Conservation (phyloP, 345 rosid species). For the Gossypium herbaceum region DNA sequence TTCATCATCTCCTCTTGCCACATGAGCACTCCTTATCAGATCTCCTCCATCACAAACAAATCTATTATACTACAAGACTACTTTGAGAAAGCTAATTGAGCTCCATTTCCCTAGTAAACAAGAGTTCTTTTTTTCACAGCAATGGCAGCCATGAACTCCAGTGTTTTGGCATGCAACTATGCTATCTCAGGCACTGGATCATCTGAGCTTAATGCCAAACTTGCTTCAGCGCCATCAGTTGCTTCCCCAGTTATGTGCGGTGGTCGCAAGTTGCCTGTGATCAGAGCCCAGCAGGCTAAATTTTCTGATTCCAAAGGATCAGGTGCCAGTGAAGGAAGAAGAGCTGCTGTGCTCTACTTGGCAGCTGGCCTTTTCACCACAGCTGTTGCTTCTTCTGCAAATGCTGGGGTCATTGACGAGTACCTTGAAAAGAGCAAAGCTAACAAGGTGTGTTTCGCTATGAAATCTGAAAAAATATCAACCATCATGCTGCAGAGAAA, state of each 20-base stretch:
- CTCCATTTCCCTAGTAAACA: background rate
- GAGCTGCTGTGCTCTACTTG: constrained; percentile 61
- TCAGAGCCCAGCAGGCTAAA: constrained; percentile 51
- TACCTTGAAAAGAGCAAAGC: constrained; percentile 96
- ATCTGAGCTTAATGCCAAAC: constrained; percentile 59
- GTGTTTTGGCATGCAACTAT: constrained; percentile 80
- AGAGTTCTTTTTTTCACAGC: background rate
- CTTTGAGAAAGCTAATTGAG: background rate
- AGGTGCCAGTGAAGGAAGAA: constrained; percentile 50
- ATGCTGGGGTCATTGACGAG: constrained; percentile 80
- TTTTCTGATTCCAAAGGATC: constrained; percentile 29
- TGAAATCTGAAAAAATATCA: background rate
- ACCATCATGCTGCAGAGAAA: background rate
- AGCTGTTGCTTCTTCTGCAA: constrained; percentile 62
- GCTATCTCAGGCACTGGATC: constrained; percentile 59
- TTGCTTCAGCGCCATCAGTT: constrained; percentile 35
- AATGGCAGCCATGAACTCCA: constrained; percentile 84
- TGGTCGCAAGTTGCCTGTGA: constrained; percentile 45
- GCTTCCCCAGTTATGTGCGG: constrained; percentile 35
- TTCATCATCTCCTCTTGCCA: constrained; percentile 40
- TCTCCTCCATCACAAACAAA: constrained; percentile 19
- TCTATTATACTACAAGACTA: background rate
- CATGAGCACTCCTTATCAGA: constrained; percentile 33
- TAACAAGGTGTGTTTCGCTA: constrained; percentile 62
- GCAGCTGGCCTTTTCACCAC: constrained; percentile 74